These are phyloP conservation scores for Leccinum aurantiacum DNA, from an alignment of 768 basidiomycete genomes.

Conservation along the genomic window DNA sequence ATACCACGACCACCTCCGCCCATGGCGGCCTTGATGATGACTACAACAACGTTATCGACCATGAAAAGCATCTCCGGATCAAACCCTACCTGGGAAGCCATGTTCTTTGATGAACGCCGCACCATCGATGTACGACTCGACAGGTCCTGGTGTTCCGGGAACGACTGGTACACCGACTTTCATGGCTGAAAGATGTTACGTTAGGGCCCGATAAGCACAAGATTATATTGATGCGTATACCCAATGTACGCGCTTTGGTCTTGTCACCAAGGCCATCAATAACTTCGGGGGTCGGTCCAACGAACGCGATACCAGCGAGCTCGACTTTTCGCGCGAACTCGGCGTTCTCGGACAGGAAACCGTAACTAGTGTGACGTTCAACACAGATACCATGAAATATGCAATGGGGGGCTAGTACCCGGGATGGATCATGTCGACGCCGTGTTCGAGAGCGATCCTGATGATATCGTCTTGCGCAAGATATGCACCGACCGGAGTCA, in stretches of 20 bases:
- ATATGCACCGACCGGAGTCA: slow-evolving; percentile 96
- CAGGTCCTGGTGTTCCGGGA: slow-evolving; percentile 96
- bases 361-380: slow-evolving; percentile 60
- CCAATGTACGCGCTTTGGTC: slow-evolving; percentile 92
- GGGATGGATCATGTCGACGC: slow-evolving; percentile 99
- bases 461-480: slow-evolving; percentile 98
- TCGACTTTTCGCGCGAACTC: slow-evolving; percentile 97
- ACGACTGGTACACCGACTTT: slow-evolving; percentile 93
- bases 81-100: slow-evolving; percentile 81
- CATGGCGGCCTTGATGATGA: slow-evolving; percentile 99
- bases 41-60: slow-evolving; percentile 37
- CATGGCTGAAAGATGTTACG: slow-evolving; percentile 56
- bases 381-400: slow-evolving; percentile 1
- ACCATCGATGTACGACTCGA: slow-evolving; percentile 75
- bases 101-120: slow-evolving; percentile 91
- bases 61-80: neutral
- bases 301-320: slow-evolving; percentile 94
- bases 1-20: slow-evolving; percentile 98
- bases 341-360: slow-evolving; percentile 97
- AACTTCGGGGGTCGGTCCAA: slow-evolving; percentile 93
- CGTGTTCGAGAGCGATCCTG: slow-evolving; percentile 93
- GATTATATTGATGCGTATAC: slow-evolving; percentile 38
- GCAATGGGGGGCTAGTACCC: slow-evolving; percentile 52
- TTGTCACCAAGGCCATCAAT: slow-evolving; percentile 99
- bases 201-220: slow-evolving; percentile 1